Evolutionary conservation across 1,139 yeast genomes (phyloP).

Genomic region (Lodderomyces beijingensis): DNA sequence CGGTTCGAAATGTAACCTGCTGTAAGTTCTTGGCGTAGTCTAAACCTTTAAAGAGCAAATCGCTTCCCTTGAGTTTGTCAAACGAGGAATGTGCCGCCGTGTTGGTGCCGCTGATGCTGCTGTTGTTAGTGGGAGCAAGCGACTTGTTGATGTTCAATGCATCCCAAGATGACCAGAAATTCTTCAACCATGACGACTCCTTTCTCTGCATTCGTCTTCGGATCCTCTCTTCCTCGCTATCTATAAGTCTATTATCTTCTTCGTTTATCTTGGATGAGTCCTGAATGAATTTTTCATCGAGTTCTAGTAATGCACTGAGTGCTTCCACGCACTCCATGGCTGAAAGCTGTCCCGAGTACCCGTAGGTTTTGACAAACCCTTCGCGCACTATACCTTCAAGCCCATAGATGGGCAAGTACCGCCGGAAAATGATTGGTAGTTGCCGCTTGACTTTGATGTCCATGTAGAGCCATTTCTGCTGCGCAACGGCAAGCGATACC

Average conservation of each 20-base stretch:
- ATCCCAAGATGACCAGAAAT: constrained; percentile 97
- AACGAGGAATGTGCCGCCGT: constrained; percentile 14
- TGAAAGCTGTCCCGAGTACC: constrained; percentile 79
- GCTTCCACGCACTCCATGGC: constrained; percentile 95
- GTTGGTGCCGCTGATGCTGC: neutral
- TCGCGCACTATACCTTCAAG: constrained; percentile 79
- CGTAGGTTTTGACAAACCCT: constrained; percentile 83
- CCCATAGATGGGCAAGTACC: constrained; percentile 62
- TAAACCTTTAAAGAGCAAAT: constrained; percentile 63
- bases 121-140: no score
- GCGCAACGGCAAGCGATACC: constrained; percentile 79
- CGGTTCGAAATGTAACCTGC: constrained; percentile 81
- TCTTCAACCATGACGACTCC: constrained; percentile 76
- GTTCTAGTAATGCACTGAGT: constrained; percentile 76
- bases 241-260: constrained; percentile 15
- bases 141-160: constrained; percentile 51
- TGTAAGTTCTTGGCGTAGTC: constrained; percentile 79
- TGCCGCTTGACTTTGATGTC: constrained; percentile 75
- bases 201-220: constrained; percentile 43
- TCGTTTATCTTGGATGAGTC: constrained; percentile 13
- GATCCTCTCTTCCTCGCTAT: constrained; percentile 35
- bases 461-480: constrained; percentile 91
- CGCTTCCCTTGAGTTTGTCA: constrained; percentile 45
- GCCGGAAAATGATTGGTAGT: constrained; percentile 63
- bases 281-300: constrained; percentile 37